Conservation (phyloP, 768 basidiomycete genomes). For the Trametes meyenii region DNA sequence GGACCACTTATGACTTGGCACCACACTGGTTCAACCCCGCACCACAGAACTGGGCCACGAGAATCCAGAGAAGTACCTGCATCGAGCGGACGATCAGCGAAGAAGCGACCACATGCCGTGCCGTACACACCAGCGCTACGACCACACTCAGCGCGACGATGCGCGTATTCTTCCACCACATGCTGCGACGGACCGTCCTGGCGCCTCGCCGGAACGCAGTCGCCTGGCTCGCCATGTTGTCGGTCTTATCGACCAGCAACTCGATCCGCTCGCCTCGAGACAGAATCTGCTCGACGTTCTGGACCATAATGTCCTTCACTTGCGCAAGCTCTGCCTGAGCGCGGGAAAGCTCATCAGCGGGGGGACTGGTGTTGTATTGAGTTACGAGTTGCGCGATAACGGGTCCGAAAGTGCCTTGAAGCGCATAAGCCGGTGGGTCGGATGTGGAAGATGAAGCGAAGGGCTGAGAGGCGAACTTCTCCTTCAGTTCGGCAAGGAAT, state of each 20-base stretch:
- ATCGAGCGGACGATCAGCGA: conserved; percentile 18
- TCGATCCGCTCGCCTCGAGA: conserved; percentile 94
- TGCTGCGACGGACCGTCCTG: conserved; percentile 75
- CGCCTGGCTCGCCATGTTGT: conserved; percentile 91
- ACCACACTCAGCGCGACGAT: conserved; percentile 66
- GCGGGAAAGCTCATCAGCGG: conserved; percentile 83
- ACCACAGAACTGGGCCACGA: conserved; percentile 91
- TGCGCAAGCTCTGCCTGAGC: conserved; percentile 88
- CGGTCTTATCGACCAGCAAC: conserved; percentile 95
- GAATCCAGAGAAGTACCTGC: conserved; percentile 77
- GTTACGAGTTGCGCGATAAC: conserved; percentile 77
- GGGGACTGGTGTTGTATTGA: conserved; percentile 87
- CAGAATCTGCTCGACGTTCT: conserved; percentile 96
- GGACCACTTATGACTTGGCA: conserved; percentile 26
- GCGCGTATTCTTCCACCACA: conserved; percentile 89
- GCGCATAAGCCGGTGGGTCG: conserved; percentile 56
- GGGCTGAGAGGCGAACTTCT: conserved; percentile 68
- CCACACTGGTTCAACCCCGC: conserved; percentile 73
- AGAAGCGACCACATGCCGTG: conserved; percentile 14
- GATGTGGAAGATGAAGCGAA: conserved; percentile 61
- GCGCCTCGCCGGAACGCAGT: conserved; percentile 92
- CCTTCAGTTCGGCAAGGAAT: conserved; percentile 86
- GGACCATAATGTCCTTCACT: conserved; percentile 97
- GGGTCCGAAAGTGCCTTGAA: conserved; percentile 74
- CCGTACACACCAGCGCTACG: conserved; percentile 64